Evolutionary conservation across 495 filamentous ascomycete genomes (phyloP).

Genomic region (Talaromyces adpressus): DNA sequence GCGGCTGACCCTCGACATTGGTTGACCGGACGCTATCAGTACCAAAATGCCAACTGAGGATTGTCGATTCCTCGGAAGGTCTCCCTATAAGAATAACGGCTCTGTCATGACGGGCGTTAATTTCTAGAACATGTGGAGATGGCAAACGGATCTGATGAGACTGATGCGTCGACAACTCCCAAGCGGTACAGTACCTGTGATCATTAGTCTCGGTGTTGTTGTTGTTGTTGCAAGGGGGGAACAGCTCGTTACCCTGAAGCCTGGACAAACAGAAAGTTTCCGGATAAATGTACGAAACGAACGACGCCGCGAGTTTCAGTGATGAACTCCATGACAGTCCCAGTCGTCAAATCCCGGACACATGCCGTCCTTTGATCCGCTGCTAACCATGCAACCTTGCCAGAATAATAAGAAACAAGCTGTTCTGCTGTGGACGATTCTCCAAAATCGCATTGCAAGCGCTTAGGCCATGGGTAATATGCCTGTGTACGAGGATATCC

Average conservation of each 20-base stretch:
- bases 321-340: not conserved
- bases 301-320: not conserved
- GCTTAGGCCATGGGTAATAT: not conserved
- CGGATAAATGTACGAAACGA: not conserved
- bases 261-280: not conserved
- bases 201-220: not conserved
- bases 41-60: not conserved
- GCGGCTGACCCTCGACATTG: not conserved
- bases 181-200: not conserved
- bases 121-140: not conserved
- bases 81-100: not conserved
- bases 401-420: constrained; percentile 1
- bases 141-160: not conserved
- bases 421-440: not conserved
- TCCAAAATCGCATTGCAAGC: not conserved
- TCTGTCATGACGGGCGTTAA: not conserved
- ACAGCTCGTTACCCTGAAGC: constrained; percentile 2
- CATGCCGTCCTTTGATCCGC: not conserved
- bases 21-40: constrained; percentile 1
- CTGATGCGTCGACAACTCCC: not conserved
- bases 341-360: not conserved
- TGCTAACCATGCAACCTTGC: constrained; percentile 2
- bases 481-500: not conserved
- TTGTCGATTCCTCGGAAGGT: not conserved
- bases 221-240: too few species aligned